These are phyloP conservation scores for Begonia fuchsioides DNA, from an alignment of 306 rosid genomes.

Conservation along the genomic window DNA sequence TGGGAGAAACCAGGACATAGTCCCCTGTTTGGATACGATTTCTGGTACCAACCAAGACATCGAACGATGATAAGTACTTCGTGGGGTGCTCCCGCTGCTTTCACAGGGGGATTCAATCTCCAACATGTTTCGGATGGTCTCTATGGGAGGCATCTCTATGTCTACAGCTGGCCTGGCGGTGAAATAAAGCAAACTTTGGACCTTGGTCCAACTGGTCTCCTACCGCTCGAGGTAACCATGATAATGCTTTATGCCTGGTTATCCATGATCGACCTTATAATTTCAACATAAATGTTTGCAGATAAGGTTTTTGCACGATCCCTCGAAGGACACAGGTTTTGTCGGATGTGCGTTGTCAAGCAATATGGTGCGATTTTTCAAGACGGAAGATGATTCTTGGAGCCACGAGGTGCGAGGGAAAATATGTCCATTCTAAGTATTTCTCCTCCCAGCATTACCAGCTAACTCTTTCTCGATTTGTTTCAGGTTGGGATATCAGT, in stretches of 20 bases:
- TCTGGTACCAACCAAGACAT: slow-evolving; percentile 92
- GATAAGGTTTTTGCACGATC: slow-evolving; percentile 88
- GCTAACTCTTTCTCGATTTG: background rate
- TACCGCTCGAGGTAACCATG: slow-evolving; percentile 65
- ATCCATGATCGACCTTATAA: background rate
- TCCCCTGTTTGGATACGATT: slow-evolving; percentile 88
- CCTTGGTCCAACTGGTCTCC: slow-evolving; percentile 73
- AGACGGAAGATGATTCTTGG: slow-evolving; percentile 66
- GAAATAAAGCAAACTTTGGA: slow-evolving; percentile 84
- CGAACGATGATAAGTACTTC: slow-evolving; percentile 89
- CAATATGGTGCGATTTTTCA: slow-evolving; percentile 77
- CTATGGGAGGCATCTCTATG: slow-evolving; percentile 81
- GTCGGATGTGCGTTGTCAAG: slow-evolving; percentile 82
- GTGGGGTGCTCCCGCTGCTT: slow-evolving; percentile 95
- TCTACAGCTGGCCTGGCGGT: slow-evolving; percentile 87
- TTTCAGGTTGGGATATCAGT: slow-evolving; percentile 60
- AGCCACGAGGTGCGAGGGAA: slow-evolving; percentile 61
- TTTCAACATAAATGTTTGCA: slow-evolving; percentile 17
- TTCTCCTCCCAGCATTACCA: too few species aligned
- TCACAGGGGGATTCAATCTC: slow-evolving; percentile 62
- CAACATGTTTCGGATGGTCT: slow-evolving; percentile 69
- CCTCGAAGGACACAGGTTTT: slow-evolving; percentile 75
- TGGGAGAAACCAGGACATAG: slow-evolving; percentile 96
- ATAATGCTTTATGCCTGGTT: too few species aligned
- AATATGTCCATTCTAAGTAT: background rate